Conservation (phyloP, 768 basidiomycete genomes). For the Tylopilus plumbeoviolaceoides region DNA sequence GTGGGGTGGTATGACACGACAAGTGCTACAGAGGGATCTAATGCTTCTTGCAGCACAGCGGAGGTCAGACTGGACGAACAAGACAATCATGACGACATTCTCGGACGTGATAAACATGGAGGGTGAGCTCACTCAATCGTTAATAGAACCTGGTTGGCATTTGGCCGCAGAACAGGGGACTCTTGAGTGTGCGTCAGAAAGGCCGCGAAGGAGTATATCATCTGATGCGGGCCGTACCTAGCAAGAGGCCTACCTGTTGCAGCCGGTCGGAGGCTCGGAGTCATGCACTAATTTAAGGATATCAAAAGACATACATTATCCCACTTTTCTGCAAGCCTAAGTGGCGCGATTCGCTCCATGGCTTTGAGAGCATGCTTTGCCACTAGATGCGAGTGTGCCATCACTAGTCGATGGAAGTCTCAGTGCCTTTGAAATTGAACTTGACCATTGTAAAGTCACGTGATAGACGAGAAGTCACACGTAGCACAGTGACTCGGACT, state of each 20-base stretch:
- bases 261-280: slow-evolving; percentile 6
- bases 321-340: slow-evolving; percentile 84
- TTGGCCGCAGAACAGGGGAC: slow-evolving; percentile 47
- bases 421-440: too few species aligned
- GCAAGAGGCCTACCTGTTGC: slow-evolving; percentile 63
- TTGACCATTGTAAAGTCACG: slow-evolving; percentile 12
- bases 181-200: slow-evolving; percentile 33
- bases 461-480: slow-evolving; percentile 12
- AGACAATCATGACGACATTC: slow-evolving; percentile 19
- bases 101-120: slow-evolving; percentile 1
- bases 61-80: slow-evolving; percentile 57
- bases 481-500: slow-evolving; percentile 1
- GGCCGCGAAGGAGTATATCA: slow-evolving; percentile 3
- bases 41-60: slow-evolving; percentile 64
- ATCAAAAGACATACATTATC: slow-evolving; percentile 70
- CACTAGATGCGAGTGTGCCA: background rate
- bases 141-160: slow-evolving; percentile 50
- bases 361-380: slow-evolving; percentile 53
- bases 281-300: background rate
- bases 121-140: slow-evolving; percentile 60
- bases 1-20: slow-evolving; percentile 86
- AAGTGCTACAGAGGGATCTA: slow-evolving; percentile 54
- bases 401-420: background rate
- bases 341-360: slow-evolving; percentile 84
- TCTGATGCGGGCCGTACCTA: slow-evolving; percentile 44